Evolutionary conservation across 2,329 filamentous ascomycete genomes (phyloP).

Genomic region (Tricladium varicosporioides): DNA sequence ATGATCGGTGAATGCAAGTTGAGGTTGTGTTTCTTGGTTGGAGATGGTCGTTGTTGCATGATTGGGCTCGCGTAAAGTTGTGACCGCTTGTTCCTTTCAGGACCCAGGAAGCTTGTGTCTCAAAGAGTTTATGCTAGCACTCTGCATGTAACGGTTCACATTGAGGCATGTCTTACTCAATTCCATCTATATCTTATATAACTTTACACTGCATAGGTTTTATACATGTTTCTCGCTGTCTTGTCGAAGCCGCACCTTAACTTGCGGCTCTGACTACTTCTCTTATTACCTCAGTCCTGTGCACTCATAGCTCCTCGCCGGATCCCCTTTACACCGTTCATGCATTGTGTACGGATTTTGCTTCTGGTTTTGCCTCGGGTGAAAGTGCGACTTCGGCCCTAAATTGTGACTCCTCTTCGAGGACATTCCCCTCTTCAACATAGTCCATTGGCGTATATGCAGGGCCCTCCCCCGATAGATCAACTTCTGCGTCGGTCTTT

Average conservation of each 20-base stretch:
- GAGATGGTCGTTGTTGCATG: constrained; percentile 16
- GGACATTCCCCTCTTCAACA: constrained; percentile 18
- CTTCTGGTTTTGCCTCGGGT: constrained; percentile 4
- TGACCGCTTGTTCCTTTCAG: constrained; percentile 20
- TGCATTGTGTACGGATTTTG: constrained; percentile 12
- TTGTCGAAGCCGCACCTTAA: no score
- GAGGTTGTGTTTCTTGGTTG: constrained; percentile 15
- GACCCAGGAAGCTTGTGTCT: constrained; percentile 19
- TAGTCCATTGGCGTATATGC: constrained; percentile 28
- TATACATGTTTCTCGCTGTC: not conserved
- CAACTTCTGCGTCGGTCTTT: constrained; percentile 63
- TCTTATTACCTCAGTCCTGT: not conserved
- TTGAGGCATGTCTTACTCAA: no score
- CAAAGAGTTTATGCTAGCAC: constrained; percentile 21
- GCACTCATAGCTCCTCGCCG: not conserved
- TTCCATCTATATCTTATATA: not conserved
- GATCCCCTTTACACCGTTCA: not conserved
- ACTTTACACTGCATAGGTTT: not conserved
- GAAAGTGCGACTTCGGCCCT: constrained; percentile 1
- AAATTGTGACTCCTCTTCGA: constrained; percentile 32
- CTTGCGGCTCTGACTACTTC: no score
- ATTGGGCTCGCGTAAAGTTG: constrained; percentile 31
- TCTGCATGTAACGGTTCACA: no score
- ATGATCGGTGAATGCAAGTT: constrained; percentile 24
- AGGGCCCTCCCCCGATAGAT: constrained; percentile 38